Conservation (phyloP, 192 early-diverging fungal genomes). For the Coemansia furcata region DNA sequence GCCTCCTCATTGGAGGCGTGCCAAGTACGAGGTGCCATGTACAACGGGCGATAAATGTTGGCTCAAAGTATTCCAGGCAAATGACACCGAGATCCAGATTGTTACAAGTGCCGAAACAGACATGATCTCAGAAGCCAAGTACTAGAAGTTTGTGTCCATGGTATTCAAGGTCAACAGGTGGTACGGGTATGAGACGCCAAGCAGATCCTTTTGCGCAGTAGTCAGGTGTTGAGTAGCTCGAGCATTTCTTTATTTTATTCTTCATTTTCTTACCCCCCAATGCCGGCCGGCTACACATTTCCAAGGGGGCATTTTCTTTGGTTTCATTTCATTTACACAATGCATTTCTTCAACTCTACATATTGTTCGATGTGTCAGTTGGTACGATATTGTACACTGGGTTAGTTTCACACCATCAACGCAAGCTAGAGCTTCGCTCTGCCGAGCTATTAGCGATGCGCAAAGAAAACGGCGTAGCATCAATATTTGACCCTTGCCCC, state of each 20-base stretch:
- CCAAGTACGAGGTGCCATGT: no score
- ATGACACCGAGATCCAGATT: background rate
- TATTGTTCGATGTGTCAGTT: background rate
- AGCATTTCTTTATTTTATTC: background rate
- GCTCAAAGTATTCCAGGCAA: background rate
- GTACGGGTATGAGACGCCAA: background rate
- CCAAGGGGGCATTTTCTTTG: background rate
- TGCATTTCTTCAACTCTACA: background rate
- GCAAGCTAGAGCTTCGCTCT: background rate
- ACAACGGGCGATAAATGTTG: background rate
- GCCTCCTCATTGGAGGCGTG: no score
- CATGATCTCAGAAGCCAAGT: background rate
- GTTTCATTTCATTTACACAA: background rate
- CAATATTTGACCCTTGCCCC: background rate
- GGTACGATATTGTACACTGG: background rate
- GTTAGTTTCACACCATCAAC: background rate
- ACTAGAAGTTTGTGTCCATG: background rate
- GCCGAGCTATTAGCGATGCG: background rate
- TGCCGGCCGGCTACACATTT: background rate
- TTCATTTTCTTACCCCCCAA: background rate
- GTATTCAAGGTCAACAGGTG: background rate
- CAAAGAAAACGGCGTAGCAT: background rate
- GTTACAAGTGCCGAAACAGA: background rate
- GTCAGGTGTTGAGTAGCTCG: background rate
- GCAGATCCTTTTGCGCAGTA: background rate